Base-by-base conservation (phyloP, 371 early-diverging fungal species). In the Rhizomucor pusillus region DNA sequence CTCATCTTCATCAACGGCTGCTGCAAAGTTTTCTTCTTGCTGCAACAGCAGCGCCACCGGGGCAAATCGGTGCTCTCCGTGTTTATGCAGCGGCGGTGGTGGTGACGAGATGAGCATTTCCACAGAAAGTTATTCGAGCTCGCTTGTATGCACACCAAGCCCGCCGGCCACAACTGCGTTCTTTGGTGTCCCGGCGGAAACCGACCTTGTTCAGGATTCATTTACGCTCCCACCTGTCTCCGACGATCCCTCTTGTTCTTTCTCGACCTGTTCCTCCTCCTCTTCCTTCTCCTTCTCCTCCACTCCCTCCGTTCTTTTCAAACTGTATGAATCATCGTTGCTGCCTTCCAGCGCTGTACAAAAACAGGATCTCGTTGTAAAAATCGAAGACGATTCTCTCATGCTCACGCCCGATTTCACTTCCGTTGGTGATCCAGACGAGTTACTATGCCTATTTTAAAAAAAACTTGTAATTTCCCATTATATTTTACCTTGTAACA, bases 161-260 rank as follows among this genome's bases (percentile, higher is more conserved):
- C 68, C 75, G 1, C 54, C 62, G 4, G 62, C 59, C 0, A 52
- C 40, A 4, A 56, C 65, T 10, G 47, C 43, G 22, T 65, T 69
- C 46, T 60, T 60, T 55, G 53, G 57, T 18, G 23, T 57, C 20
- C 19, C 40, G 2, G 55, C 40, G 2, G 55, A 55, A 18, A 46
- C 47, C 55, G 57, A 57, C 35, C 54, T 66, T 16, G 5, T 29
- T 7, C 68, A 64, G 56, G 75, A 71, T 43, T 59, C 67, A 22
- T 71, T 71, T 47, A 71, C 65, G 54, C 60, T 71, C 37, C 71
- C 71, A n/a, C 63, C 72, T 24, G 50, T 56, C 33, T 53, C 41
- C 10, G 70, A 69, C 29, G 41, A 44, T 5, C 49, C 54, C 37
- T 40, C 49, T 16, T 47, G 48, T 25, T 40, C 18, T n/a, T 13